Conservation (phyloP, 2,329 filamentous ascomycete genomes). For the Delphinella strobiligena region DNA sequence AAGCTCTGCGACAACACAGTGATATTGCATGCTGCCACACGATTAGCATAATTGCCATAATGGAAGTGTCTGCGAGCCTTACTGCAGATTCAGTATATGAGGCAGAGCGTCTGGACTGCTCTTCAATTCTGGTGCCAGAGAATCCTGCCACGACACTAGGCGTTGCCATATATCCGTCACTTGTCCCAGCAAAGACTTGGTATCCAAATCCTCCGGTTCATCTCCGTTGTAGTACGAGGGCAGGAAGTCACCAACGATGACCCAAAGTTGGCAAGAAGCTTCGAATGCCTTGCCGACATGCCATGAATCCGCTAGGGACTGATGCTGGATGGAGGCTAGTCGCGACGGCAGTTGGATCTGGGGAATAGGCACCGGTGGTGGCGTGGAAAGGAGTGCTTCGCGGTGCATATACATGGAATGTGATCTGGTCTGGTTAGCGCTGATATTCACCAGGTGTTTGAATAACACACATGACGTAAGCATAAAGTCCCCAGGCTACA, state of each 20-base stretch:
- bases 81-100: neutral
- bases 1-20: neutral
- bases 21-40: neutral
- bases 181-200: neutral
- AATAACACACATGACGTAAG: neutral
- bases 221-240: neutral
- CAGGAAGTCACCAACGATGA: neutral
- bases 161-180: neutral
- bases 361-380: neutral
- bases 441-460: neutral
- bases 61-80: too few species aligned
- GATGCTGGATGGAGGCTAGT: neutral
- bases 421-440: neutral
- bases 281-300: neutral
- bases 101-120: neutral
- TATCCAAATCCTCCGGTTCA: neutral
- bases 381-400: neutral
- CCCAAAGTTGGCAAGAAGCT: neutral
- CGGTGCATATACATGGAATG: neutral
- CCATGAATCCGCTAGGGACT: neutral
- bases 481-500: neutral
- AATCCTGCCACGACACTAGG: neutral
- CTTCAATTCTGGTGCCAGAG: neutral
- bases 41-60: neutral
- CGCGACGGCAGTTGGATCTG: neutral